Percentiles rank a stretch among this genome's conserved stretches.
phyloP scores from a whole-genome alignment of 176 grass and related monocot genomes.

The Phoenix dactylifera region DNA sequence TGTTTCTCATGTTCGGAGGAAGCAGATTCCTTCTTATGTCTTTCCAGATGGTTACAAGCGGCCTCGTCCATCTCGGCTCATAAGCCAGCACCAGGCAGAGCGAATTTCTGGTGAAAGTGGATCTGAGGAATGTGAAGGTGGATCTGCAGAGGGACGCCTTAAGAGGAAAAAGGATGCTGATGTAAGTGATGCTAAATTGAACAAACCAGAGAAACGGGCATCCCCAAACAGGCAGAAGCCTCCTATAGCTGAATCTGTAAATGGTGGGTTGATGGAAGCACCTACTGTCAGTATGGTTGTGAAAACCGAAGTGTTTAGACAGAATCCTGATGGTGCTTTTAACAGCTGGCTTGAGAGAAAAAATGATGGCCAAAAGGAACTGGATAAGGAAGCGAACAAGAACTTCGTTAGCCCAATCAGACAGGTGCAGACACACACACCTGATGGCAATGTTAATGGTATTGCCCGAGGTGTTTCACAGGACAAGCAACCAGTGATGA shows the following conservation, averaged over 20 bases:
- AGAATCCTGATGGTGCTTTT: too few species aligned
- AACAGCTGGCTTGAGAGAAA: too few species aligned
- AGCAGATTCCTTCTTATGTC: conserved; percentile 73
- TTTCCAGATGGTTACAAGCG: conserved; percentile 84
- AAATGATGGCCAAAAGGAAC: too few species aligned
- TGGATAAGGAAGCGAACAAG: too few species aligned
- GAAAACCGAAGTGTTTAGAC: too few species aligned
- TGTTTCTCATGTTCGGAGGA: conserved; percentile 92
- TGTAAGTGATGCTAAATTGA: conserved; percentile 23
- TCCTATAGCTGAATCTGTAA: conserved; percentile 21
- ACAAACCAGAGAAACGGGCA: conserved; percentile 29
- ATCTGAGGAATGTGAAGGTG: neutral
- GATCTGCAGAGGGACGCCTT: conserved; percentile 22
- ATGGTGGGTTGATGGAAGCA: neutral
- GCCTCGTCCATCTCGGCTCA: conserved; percentile 33
- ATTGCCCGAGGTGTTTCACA: too few species aligned
- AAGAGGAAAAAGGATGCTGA: conserved; percentile 35
- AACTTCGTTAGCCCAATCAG: too few species aligned
- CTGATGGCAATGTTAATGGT: too few species aligned
- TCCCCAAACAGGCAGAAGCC: conserved; percentile 30
- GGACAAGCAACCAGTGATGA: too few species aligned
- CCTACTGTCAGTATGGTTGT: too few species aligned
- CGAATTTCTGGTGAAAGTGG: conserved; percentile 35
- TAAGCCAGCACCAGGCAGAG: conserved; percentile 34
- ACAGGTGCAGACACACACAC: too few species aligned